Percentiles rank a stretch among this genome's conserved stretches.
Evolutionary conservation across 257 asterid species (phyloP).

Genomic region (Mentha longifolia): DNA sequence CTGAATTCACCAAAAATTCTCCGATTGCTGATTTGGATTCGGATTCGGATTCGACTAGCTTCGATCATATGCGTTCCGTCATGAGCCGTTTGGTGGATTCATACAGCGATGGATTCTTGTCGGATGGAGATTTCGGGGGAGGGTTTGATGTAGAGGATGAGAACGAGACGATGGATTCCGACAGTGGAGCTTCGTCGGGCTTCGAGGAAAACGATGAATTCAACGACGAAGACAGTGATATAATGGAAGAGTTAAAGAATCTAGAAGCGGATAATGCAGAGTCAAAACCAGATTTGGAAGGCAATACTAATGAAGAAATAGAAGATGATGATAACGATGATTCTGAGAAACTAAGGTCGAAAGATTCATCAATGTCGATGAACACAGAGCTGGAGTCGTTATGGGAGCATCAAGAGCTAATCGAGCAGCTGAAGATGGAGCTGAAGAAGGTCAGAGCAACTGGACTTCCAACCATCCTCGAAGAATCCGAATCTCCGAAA

Average conservation of each 20-base stretch:
- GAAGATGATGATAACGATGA: constrained; percentile 24
- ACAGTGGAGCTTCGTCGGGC: too few species aligned
- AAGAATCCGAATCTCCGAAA: constrained; percentile 84
- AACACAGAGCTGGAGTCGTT: constrained; percentile 75
- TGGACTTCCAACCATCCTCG: constrained; percentile 89
- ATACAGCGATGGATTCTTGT: constrained; percentile 53
- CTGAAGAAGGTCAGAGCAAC: constrained; percentile 75
- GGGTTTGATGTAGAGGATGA: constrained; percentile 35
- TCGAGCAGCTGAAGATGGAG: constrained; percentile 91
- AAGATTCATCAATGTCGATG: constrained; percentile 40
- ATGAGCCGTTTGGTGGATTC: constrained; percentile 44
- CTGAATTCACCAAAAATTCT: constrained; percentile 29
- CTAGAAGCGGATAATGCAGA: constrained; percentile 28
- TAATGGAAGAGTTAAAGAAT: constrained; percentile 44
- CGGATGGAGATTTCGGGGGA: constrained; percentile 60
- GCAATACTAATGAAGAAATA: neutral
- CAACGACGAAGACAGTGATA: constrained; percentile 51
- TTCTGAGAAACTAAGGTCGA: constrained; percentile 38
- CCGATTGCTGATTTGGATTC: constrained; percentile 31
- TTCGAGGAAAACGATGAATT: constrained; percentile 43
- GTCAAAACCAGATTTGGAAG: constrained; percentile 33
- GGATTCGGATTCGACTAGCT: constrained; percentile 45
- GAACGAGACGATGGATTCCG: constrained; percentile 30
- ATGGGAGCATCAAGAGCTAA: constrained; percentile 99
- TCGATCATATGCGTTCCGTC: constrained; percentile 38